Conservation (phyloP, 2,329 filamentous ascomycete species). For the Didymosphaeria variabile region DNA sequence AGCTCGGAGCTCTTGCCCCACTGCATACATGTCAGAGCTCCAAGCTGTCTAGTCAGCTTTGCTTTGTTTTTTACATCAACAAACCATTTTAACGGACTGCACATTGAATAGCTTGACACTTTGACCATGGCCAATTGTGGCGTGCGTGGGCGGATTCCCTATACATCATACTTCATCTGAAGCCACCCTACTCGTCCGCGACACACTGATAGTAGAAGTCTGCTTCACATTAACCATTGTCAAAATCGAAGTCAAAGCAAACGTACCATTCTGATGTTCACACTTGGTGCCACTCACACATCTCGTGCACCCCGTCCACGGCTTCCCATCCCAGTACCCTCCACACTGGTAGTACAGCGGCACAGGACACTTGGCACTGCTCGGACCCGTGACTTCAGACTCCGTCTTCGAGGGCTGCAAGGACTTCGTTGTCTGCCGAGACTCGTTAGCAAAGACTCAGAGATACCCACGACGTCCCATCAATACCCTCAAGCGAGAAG, state of each 20-base stretch:
- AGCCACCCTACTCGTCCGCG: constrained; percentile 23
- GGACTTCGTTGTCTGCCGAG: constrained; percentile 21
- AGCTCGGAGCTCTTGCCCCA: constrained; percentile 23
- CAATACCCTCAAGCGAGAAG: background rate
- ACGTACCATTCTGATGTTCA: constrained; percentile 41
- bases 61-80: constrained; percentile 24
- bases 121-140: too few relatives aligned
- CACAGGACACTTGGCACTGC: constrained; percentile 42
- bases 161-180: too few relatives aligned
- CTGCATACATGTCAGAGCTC: constrained; percentile 18
- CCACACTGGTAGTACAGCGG: constrained; percentile 44
- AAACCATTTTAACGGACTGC: constrained; percentile 3
- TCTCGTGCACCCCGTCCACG: constrained; percentile 40
- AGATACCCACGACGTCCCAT: background rate
- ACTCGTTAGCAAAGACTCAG: background rate
- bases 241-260: background rate
- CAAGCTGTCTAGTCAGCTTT: constrained; percentile 30
- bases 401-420: constrained; percentile 21
- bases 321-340: constrained; percentile 34
- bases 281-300: constrained; percentile 39
- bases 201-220: constrained; percentile 43
- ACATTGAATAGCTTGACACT: too few relatives aligned
- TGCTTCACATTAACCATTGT: constrained; percentile 14
- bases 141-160: too few relatives aligned
- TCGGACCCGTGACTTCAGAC: constrained; percentile 33